Conservation (phyloP, 305 asterid species). For the Fraxinus platypoda region DNA sequence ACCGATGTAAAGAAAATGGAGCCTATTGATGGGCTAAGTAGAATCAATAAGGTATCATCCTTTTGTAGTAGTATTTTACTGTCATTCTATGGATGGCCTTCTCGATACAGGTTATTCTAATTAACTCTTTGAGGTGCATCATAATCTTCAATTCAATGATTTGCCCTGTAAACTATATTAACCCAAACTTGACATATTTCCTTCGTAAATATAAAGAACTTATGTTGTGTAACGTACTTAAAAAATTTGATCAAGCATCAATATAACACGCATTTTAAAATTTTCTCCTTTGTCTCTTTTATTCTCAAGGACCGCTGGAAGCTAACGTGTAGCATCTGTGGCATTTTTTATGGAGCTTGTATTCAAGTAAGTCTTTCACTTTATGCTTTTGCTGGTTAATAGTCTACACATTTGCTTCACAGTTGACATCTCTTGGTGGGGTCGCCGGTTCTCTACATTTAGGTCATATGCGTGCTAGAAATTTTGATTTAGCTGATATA, state of each 20-base stretch:
- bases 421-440: background rate
- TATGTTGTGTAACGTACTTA: slow-evolving; percentile 1
- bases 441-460: background rate
- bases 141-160: background rate
- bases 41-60: slow-evolving; percentile 77
- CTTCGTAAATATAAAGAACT: slow-evolving; percentile 1
- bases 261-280: background rate
- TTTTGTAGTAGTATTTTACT: slow-evolving; percentile 19
- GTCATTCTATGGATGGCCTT: slow-evolving; percentile 10
- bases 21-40: slow-evolving; percentile 89
- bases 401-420: background rate
- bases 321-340: slow-evolving; percentile 90
- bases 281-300: background rate
- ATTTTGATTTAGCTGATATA: background rate
- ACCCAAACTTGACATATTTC: slow-evolving; percentile 5
- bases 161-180: background rate
- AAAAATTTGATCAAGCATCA: slow-evolving; percentile 12
- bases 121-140: slow-evolving; percentile 16
- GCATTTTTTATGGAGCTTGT: slow-evolving; percentile 96
- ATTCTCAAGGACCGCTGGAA: slow-evolving; percentile 90
- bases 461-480: background rate
- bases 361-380: slow-evolving; percentile 67
- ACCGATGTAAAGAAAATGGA: slow-evolving; percentile 93
- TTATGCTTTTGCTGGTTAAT: slow-evolving; percentile 10
- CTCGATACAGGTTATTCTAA: background rate